Evolutionary conservation across 306 rosid genomes (phyloP).

Genomic region (Inga laurina): DNA sequence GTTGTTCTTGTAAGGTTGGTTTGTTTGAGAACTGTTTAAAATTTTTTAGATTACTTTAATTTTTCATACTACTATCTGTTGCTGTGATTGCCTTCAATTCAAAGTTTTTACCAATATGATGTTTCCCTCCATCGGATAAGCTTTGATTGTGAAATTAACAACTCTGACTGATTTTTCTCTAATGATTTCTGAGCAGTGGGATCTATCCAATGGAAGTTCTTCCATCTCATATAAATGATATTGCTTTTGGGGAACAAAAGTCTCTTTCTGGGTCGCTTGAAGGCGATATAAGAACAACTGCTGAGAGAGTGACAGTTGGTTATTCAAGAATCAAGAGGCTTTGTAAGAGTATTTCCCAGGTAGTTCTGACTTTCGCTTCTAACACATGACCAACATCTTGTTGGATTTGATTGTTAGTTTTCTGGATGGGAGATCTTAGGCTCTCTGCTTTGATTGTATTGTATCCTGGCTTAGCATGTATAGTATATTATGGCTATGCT

Average conservation of each 20-base stretch:
- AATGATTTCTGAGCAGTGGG: slow-evolving; percentile 65
- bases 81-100: neutral
- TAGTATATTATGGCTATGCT: neutral
- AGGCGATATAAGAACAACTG: slow-evolving; percentile 50
- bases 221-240: slow-evolving; percentile 55
- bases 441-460: neutral
- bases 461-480: neutral
- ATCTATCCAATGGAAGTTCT: slow-evolving; percentile 71
- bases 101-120: neutral
- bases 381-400: slow-evolving; percentile 24
- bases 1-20: neutral
- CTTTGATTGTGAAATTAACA: slow-evolving; percentile 17
- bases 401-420: neutral
- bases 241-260: slow-evolving; percentile 28
- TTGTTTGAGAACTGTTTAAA: neutral
- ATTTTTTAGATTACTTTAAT: neutral
- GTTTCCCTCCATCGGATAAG: slow-evolving; percentile 10
- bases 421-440: neutral
- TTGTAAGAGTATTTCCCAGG: slow-evolving; percentile 59
- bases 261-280: slow-evolving; percentile 41
- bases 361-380: slow-evolving; percentile 36
- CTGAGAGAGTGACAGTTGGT: slow-evolving; percentile 52
- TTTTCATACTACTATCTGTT: neutral
- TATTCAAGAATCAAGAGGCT: slow-evolving; percentile 66
- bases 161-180: slow-evolving; percentile 29